Evolutionary conservation across 1,139 yeast species (phyloP).

Genomic region (Candida glucosophila): DNA sequence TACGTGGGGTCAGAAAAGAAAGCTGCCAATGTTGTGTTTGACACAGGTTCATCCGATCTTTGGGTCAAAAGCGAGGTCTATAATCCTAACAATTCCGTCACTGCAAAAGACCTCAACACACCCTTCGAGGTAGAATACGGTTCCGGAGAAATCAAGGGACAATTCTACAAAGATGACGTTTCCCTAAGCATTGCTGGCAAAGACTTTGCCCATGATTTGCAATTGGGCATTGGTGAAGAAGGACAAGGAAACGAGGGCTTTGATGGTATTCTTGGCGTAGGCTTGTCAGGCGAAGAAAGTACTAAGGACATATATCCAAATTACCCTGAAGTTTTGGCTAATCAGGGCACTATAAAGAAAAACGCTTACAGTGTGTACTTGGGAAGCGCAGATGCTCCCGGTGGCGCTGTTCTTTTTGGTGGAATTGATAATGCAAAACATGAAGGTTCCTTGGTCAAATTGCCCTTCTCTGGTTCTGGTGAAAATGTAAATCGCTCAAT

Average conservation of each 20-base stretch:
- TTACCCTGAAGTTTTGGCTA: slow-evolving; percentile 18
- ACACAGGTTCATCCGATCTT: slow-evolving; percentile 25
- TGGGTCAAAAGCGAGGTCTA: slow-evolving; percentile 12
- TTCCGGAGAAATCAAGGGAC: slow-evolving; percentile 2
- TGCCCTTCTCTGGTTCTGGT: neutral
- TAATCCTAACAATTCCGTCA: slow-evolving; percentile 6
- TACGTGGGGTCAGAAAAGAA: slow-evolving; percentile 13
- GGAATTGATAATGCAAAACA: slow-evolving; percentile 22
- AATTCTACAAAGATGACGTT: slow-evolving; percentile 29
- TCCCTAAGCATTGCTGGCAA: neutral
- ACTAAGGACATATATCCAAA: slow-evolving; percentile 13
- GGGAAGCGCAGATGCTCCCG: slow-evolving; percentile 11
- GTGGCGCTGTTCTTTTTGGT: slow-evolving; percentile 21
- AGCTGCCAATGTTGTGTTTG: slow-evolving; percentile 12
- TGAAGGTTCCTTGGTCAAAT: slow-evolving; percentile 10
- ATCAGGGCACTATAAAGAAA: slow-evolving; percentile 17
- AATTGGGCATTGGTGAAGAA: slow-evolving; percentile 33
- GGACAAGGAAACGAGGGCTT: slow-evolving; percentile 19
- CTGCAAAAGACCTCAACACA: slow-evolving; percentile 9
- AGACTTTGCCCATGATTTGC: slow-evolving; percentile 21
- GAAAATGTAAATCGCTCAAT: slow-evolving; percentile 11
- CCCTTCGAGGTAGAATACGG: slow-evolving; percentile 3
- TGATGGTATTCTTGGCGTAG: slow-evolving; percentile 22
- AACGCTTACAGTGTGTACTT: slow-evolving; percentile 28
- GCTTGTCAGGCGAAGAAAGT: slow-evolving; percentile 8